These are phyloP conservation scores for Neoscytalidium dimidiatum DNA, from an alignment of 2,329 filamentous ascomycete species.

Conservation along the genomic window DNA sequence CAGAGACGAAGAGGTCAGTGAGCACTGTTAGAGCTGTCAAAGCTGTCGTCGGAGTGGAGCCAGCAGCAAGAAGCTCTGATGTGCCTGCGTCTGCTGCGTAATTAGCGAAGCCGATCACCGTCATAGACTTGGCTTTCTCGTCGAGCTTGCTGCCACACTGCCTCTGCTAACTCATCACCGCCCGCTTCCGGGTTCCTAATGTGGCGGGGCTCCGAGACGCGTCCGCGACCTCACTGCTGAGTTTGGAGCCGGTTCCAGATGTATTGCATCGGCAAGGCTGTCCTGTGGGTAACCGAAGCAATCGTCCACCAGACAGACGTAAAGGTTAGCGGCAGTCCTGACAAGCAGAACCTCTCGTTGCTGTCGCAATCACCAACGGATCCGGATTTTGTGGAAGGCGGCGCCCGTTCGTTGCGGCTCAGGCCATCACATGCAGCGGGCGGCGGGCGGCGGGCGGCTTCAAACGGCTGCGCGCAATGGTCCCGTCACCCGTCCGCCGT, in stretches of 20 bases:
- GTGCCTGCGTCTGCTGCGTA: neutral
- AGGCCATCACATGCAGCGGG: neutral
- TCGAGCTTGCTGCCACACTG: neutral
- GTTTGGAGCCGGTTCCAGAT: no score
- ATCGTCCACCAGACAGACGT: no score
- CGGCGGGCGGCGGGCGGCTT: no score
- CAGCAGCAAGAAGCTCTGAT: neutral
- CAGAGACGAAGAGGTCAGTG: neutral
- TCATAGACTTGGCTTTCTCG: conserved; percentile 2
- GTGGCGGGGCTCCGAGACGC: no score
- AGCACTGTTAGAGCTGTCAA: neutral
- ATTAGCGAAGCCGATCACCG: conserved; percentile 13
- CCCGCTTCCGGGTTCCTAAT: no score
- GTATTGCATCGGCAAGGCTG: no score
- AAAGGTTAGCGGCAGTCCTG: no score
- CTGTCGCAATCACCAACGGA: no score
- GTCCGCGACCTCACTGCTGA: no score
- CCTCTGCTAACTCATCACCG: neutral
- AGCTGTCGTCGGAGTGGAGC: neutral
- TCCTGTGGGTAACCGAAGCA: no score
- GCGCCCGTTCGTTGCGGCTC: neutral
- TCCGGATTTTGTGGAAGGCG: no score
- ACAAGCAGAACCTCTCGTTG: no score
- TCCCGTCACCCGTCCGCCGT: neutral
- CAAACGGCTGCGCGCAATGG: neutral